Conservation (phyloP, 176 grass and related monocot species). For the Dendrocalamus sinicus region DNA sequence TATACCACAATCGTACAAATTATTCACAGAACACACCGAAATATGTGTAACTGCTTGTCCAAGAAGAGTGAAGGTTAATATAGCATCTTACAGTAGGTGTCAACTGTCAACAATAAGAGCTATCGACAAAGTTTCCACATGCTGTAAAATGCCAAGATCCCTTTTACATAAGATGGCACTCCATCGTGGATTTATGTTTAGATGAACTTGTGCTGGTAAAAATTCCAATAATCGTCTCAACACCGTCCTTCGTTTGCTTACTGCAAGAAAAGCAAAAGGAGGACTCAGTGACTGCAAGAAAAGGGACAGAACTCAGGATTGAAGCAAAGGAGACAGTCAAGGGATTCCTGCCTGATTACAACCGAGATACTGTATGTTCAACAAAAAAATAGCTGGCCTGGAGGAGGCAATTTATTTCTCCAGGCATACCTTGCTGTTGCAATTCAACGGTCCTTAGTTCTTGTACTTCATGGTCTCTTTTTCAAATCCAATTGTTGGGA, state of each 20-base stretch:
- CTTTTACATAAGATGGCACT: slow-evolving; percentile 33
- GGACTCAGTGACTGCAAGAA: not conserved
- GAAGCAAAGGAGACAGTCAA: not conserved
- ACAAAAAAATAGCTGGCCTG: not conserved
- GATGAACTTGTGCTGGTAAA: slow-evolving; percentile 15
- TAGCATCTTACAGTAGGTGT: slow-evolving; percentile 38
- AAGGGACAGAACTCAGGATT: not conserved
- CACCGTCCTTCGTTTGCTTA: slow-evolving; percentile 21
- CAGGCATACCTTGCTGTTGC: slow-evolving; percentile 41
- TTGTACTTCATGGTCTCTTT: slow-evolving; percentile 99
- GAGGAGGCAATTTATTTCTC: not conserved
- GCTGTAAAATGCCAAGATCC: slow-evolving; percentile 34
- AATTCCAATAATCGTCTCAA: slow-evolving; percentile 3
- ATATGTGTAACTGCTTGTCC: slow-evolving; percentile 14
- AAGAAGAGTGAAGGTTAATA: slow-evolving; percentile 22
- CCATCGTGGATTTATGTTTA: slow-evolving; percentile 37
- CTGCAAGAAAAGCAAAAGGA: not conserved
- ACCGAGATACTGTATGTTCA: not conserved
- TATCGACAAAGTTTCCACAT: slow-evolving; percentile 42
- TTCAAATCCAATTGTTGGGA: slow-evolving; percentile 98
- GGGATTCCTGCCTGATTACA: not conserved
- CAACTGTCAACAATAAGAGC: slow-evolving; percentile 38
- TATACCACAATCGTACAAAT: not conserved
- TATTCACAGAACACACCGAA: slow-evolving; percentile 1
- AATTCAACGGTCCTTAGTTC: slow-evolving; percentile 48